Conservation (phyloP, 768 basidiomycete genomes). For the Lentinula boryana region DNA sequence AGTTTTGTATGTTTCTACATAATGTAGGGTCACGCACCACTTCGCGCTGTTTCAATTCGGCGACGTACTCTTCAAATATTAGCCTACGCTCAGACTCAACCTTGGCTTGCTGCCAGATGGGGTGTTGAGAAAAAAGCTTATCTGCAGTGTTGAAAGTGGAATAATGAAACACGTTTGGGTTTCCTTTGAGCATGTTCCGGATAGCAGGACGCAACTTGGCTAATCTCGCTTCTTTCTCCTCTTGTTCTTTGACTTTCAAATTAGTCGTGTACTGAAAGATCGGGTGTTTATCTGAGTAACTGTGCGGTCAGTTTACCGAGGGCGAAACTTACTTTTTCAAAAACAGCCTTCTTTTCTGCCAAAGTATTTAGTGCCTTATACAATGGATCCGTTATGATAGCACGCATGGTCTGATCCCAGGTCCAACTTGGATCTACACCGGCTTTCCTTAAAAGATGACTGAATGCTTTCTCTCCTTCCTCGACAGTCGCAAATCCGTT, state of each 20-base stretch:
- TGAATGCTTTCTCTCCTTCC: slow-evolving; percentile 93
- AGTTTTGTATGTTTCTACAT: not conserved
- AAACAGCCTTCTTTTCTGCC: slow-evolving; percentile 90
- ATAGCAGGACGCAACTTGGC: slow-evolving; percentile 83
- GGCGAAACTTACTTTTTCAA: slow-evolving; percentile 70
- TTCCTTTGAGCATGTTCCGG: slow-evolving; percentile 80
- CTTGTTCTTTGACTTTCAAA: slow-evolving; percentile 75
- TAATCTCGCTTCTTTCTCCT: slow-evolving; percentile 79
- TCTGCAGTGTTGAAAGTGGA: slow-evolving; percentile 89
- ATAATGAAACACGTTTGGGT: slow-evolving; percentile 86
- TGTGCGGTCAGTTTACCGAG: not conserved
- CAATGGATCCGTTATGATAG: slow-evolving; percentile 95
- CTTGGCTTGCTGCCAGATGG: slow-evolving; percentile 86
- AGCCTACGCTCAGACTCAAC: slow-evolving; percentile 80
- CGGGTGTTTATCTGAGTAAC: not conserved
- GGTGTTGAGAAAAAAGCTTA: slow-evolving; percentile 78
- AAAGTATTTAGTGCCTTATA: slow-evolving; percentile 92
- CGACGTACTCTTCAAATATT: slow-evolving; percentile 89
- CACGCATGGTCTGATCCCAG: slow-evolving; percentile 98
- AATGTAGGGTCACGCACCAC: slow-evolving; percentile 49
- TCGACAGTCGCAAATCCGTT: slow-evolving; percentile 83
- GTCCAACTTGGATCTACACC: slow-evolving; percentile 91
- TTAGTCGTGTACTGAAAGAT: slow-evolving; percentile 63
- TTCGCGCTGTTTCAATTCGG: slow-evolving; percentile 82
- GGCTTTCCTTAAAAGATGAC: slow-evolving; percentile 81